phyloP scores from a whole-genome alignment of 1,139 yeast genomes.

The Protomyces arabidopsidicola region DNA sequence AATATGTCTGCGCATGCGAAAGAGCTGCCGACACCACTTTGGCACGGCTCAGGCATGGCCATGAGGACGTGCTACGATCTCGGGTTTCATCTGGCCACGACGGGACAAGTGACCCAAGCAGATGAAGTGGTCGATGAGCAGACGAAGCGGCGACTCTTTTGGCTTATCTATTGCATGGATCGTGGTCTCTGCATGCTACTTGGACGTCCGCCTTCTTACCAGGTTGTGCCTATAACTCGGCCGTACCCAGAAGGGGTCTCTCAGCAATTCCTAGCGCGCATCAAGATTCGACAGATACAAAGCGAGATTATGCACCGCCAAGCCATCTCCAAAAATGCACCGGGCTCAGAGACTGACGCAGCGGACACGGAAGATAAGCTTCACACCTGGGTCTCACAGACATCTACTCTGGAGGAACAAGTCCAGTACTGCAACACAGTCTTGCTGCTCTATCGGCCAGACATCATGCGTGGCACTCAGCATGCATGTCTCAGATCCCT shows the following conservation, averaged over 20 bases:
- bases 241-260: slow-evolving; percentile 5
- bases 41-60: slow-evolving; percentile 14
- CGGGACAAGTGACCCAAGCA: background rate
- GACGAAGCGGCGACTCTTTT: slow-evolving; percentile 10
- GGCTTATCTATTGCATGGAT: slow-evolving; percentile 14
- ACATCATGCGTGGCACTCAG: background rate
- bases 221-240: slow-evolving; percentile 2
- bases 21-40: slow-evolving; percentile 12
- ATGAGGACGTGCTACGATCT: slow-evolving; percentile 11
- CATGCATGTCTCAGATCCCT: background rate
- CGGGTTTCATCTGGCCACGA: slow-evolving; percentile 1
- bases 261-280: slow-evolving; percentile 2
- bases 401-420: slow-evolving; percentile 3
- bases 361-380: background rate
- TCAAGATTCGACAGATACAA: slow-evolving; percentile 16
- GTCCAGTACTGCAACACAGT: slow-evolving; percentile 15
- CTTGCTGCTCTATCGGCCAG: slow-evolving; percentile 6
- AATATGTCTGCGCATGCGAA: slow-evolving; percentile 4
- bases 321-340: background rate
- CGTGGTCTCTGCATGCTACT: slow-evolving; percentile 11
- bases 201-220: slow-evolving; percentile 5
- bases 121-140: background rate
- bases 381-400: background rate
- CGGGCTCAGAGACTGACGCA: background rate
- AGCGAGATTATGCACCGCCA: slow-evolving; percentile 6